These are phyloP conservation scores for Triticum monococcum DNA, from an alignment of 176 grass and related monocot genomes.

Conservation along the genomic window DNA sequence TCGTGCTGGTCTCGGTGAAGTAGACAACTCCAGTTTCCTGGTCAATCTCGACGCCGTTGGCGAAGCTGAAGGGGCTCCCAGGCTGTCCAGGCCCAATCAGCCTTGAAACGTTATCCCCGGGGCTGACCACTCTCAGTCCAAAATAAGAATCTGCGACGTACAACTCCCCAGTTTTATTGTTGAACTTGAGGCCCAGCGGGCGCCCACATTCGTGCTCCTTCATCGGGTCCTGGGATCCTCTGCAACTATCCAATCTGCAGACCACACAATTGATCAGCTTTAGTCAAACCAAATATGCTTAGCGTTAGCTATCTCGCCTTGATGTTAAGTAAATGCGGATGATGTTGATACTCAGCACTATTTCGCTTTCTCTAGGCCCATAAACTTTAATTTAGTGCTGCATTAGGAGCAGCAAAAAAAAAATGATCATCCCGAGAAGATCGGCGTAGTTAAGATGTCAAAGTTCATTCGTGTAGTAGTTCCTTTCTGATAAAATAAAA, in stretches of 20 bases:
- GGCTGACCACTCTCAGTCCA: constrained; percentile 42
- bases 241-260: constrained; percentile 56
- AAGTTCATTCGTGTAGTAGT: no score
- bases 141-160: constrained; percentile 72
- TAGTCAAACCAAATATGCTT: not conserved
- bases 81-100: constrained; percentile 31
- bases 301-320: not conserved
- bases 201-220: constrained; percentile 75
- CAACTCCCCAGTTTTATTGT: constrained; percentile 30
- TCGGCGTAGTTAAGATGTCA: not conserved
- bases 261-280: not conserved
- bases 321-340: no score
- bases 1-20: constrained; percentile 73
- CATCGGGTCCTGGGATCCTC: constrained; percentile 48
- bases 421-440: not conserved
- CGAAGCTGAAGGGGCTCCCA: constrained; percentile 39
- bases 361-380: not conserved
- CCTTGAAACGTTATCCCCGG: constrained; percentile 25
- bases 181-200: constrained; percentile 68
- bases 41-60: constrained; percentile 76
- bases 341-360: not conserved
- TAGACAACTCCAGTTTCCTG: constrained; percentile 50
- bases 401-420: not conserved
- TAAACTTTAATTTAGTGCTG: not conserved
- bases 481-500: no score